Evolutionary conservation across 1,139 yeast species (phyloP).

Genomic region (Pichia sp.): DNA sequence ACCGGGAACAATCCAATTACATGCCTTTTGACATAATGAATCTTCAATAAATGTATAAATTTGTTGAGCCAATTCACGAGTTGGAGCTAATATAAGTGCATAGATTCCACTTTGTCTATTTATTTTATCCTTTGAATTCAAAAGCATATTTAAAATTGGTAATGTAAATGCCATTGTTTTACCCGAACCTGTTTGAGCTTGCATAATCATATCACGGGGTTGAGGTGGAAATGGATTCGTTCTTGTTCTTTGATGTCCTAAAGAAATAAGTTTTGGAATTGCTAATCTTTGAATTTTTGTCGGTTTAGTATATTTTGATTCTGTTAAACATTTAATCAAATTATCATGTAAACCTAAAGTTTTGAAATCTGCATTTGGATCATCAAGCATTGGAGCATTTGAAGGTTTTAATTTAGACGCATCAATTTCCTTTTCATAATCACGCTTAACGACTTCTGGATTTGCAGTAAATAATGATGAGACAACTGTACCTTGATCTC

Average conservation of each 20-base stretch:
- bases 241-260: constrained; percentile 34
- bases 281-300: constrained; percentile 82
- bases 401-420: constrained; percentile 50
- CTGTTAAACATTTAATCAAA: constrained; percentile 51
- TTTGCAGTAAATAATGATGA: constrained; percentile 84
- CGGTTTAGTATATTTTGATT: constrained; percentile 60
- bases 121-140: constrained; percentile 43
- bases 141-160: constrained; percentile 71
- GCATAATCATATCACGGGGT: constrained; percentile 66
- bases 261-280: constrained; percentile 51
- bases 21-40: constrained; percentile 48
- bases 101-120: constrained; percentile 78
- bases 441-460: constrained; percentile 35
- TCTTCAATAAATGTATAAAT: constrained; percentile 75
- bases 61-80: constrained; percentile 92
- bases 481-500: constrained; percentile 46
- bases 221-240: constrained; percentile 13
- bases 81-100: constrained; percentile 84
- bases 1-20: constrained; percentile 85
- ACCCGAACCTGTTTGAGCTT: constrained; percentile 96
- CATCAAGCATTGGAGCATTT: constrained; percentile 75
- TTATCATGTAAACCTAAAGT: constrained; percentile 62
- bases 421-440: constrained; percentile 29
- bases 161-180: constrained; percentile 80
- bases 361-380: constrained; percentile 48